Conservation (phyloP, 257 asterid species). For the Primulina huaijiensis region DNA sequence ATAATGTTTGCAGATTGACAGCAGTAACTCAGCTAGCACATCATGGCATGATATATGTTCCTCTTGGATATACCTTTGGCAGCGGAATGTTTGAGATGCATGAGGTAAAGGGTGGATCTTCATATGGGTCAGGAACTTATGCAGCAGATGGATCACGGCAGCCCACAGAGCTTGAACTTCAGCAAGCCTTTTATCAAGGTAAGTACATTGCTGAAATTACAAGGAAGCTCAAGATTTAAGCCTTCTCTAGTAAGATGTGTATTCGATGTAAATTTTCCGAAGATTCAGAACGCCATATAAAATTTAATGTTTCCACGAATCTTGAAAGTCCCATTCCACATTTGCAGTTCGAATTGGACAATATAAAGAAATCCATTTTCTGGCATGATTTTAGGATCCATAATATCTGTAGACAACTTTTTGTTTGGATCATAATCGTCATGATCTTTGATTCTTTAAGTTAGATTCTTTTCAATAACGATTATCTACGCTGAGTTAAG, state of each 20-base stretch:
- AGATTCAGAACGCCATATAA: background rate
- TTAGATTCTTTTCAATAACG: background rate
- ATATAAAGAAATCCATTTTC: background rate
- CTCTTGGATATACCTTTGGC: constrained; percentile 80
- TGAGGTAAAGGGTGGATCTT: constrained; percentile 80
- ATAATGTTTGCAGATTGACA: constrained; percentile 53
- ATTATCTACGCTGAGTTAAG: background rate
- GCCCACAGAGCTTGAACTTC: constrained; percentile 71
- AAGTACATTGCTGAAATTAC: constrained; percentile 67
- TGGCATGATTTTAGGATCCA: background rate
- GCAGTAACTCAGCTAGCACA: constrained; percentile 83
- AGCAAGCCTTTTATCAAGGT: constrained; percentile 88
- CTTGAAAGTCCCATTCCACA: background rate
- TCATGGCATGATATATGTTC: constrained; percentile 84
- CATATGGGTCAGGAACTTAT: constrained; percentile 80
- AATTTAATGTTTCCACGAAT: background rate
- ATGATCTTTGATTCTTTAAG: background rate
- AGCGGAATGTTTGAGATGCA: constrained; percentile 82
- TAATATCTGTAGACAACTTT: background rate
- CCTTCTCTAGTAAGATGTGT: background rate
- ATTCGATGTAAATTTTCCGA: background rate
- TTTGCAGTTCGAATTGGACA: background rate
- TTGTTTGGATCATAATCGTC: background rate
- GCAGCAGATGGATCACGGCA: constrained; percentile 86
- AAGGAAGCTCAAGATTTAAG: constrained; percentile 50